Conservation (phyloP, 2,329 filamentous ascomycete species). For the Colletotrichum melonis region DNA sequence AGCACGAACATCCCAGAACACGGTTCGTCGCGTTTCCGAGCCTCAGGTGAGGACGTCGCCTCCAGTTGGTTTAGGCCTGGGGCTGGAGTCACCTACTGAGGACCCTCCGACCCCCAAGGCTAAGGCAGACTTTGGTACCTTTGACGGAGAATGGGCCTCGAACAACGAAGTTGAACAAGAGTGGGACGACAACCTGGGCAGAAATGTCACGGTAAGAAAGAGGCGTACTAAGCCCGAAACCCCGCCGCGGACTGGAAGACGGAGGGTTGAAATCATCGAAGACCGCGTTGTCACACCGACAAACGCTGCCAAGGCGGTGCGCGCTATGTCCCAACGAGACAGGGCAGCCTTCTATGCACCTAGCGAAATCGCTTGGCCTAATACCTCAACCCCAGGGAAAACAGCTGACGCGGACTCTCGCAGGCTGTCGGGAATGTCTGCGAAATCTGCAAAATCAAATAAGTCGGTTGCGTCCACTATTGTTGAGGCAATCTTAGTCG, state of each 20-base stretch:
- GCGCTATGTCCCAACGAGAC: constrained; percentile 59
- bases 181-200: constrained; percentile 65
- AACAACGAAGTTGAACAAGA: constrained; percentile 62
- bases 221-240: constrained; percentile 43
- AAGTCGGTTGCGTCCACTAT: constrained; percentile 67
- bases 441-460: constrained; percentile 64
- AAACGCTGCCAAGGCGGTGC: constrained; percentile 62
- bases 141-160: constrained; percentile 70
- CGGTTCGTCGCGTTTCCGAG: constrained; percentile 52
- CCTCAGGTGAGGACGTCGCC: constrained; percentile 37
- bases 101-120: constrained; percentile 54
- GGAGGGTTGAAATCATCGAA: constrained; percentile 56
- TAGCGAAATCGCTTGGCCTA: constrained; percentile 44
- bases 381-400: constrained; percentile 50
- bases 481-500: constrained; percentile 69
- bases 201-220: constrained; percentile 66
- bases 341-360: constrained; percentile 51
- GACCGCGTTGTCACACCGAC: constrained; percentile 60
- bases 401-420: constrained; percentile 56
- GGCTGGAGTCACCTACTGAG: constrained; percentile 41
- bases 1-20: constrained; percentile 55
- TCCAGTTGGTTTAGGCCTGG: constrained; percentile 28
- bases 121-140: constrained; percentile 63
- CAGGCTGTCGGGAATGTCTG: constrained; percentile 66
- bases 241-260: constrained; percentile 39